Percentiles rank a stretch among this genome's conserved stretches.
phyloP scores from a whole-genome alignment of 1,139 yeast species.

The Suhomyces ambrosiae region DNA sequence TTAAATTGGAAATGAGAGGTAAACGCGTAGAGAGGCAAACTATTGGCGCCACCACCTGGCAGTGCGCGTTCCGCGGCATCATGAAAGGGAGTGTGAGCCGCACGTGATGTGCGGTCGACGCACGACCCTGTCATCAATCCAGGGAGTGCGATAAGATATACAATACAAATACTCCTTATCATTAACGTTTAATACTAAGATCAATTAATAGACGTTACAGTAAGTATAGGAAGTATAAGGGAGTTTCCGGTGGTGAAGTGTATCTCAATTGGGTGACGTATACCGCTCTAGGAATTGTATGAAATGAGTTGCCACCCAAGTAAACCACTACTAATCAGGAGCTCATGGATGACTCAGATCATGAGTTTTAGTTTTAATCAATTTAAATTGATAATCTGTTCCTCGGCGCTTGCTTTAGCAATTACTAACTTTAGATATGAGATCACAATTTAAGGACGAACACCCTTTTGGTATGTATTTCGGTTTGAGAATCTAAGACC shows the following conservation, averaged over 20 bases:
- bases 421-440: slow-evolving; percentile 48
- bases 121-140: slow-evolving; percentile 14
- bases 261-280: slow-evolving; percentile 1
- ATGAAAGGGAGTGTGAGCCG: not conserved
- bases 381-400: not conserved
- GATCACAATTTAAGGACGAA: slow-evolving; percentile 92
- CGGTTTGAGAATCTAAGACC: not conserved
- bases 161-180: slow-evolving; percentile 7
- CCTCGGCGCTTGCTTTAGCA: not conserved
- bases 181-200: slow-evolving; percentile 4
- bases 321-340: not conserved
- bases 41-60: not conserved
- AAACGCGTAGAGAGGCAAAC: slow-evolving; percentile 6
- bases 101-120: slow-evolving; percentile 6
- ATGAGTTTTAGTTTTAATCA: not conserved
- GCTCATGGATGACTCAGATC: not conserved
- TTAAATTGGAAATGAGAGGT: not conserved
- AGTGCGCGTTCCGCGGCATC: no score
- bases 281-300: not conserved
- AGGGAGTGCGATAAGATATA: slow-evolving; percentile 15
- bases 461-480: slow-evolving; percentile 73
- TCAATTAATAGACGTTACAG: slow-evolving; percentile 5
- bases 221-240: slow-evolving; percentile 2
- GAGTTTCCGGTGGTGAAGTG: not conserved
- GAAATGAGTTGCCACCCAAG: not conserved